phyloP scores from a whole-genome alignment of 2,329 filamentous ascomycete species.

The Xylariaceae sp. region DNA sequence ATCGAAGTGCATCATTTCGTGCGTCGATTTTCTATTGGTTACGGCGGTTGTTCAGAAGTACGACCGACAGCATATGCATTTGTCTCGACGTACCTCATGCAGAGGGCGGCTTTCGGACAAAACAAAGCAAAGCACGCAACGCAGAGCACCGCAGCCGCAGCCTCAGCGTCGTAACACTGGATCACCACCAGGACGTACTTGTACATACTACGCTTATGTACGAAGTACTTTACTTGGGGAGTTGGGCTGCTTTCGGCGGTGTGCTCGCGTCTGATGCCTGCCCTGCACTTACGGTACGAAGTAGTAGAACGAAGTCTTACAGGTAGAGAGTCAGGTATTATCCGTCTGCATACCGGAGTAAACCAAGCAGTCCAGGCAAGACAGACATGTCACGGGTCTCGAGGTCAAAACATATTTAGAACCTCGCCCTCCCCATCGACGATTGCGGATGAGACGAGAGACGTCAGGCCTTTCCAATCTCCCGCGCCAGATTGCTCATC shows the following conservation, averaged over 20 bases:
- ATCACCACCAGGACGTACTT: background rate
- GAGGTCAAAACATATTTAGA: too few species aligned
- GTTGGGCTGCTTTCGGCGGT: background rate
- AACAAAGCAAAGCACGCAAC: background rate
- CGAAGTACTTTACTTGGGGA: background rate
- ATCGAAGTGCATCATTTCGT: background rate
- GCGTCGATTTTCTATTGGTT: background rate
- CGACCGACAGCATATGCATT: background rate
- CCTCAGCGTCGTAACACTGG: background rate
- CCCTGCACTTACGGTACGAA: background rate
- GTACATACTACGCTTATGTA: background rate
- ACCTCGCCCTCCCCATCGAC: background rate
- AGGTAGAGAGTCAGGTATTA: background rate
- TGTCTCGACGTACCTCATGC: background rate
- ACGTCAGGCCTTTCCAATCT: background rate
- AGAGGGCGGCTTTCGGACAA: background rate
- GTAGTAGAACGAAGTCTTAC: background rate
- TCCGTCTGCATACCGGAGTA: too few species aligned
- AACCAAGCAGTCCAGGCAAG: too few species aligned
- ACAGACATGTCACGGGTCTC: too few species aligned
- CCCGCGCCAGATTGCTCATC: background rate
- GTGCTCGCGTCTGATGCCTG: background rate
- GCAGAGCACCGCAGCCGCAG: constrained; percentile 4
- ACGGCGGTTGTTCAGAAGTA: background rate
- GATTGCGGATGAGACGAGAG: background rate